phyloP scores from a whole-genome alignment of 345 rosid genomes.

The Geranium brycei region DNA sequence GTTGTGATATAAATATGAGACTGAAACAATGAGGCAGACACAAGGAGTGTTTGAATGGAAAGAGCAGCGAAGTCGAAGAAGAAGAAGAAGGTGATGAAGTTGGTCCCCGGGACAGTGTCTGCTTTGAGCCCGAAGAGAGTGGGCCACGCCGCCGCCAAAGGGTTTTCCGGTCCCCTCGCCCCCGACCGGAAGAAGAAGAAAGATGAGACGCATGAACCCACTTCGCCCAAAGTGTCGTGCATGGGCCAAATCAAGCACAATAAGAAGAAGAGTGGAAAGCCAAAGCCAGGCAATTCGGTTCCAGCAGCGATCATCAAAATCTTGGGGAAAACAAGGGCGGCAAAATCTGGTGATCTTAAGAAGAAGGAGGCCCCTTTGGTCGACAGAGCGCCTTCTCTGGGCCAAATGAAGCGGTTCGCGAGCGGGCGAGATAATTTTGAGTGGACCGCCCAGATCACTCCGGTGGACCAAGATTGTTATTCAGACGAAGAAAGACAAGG shows the following conservation, averaged over 20 bases:
- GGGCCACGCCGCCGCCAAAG: slow-evolving; percentile 13
- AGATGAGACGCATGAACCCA: slow-evolving; percentile 43
- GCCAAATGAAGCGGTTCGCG: slow-evolving; percentile 69
- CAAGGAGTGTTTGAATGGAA: background rate
- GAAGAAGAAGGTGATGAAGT: slow-evolving; percentile 35
- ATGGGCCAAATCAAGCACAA: slow-evolving; percentile 85
- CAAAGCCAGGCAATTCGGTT: no score
- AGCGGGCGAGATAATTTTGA: slow-evolving; percentile 64
- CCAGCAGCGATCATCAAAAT: slow-evolving; percentile 26
- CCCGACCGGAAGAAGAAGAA: slow-evolving; percentile 29
- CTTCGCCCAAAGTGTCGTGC: slow-evolving; percentile 83
- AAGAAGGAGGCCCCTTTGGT: background rate
- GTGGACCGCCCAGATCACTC: slow-evolving; percentile 54
- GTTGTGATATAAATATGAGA: no score
- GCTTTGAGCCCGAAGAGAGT: slow-evolving; percentile 52
- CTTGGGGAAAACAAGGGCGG: slow-evolving; percentile 16
- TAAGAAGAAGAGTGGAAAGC: slow-evolving; percentile 18
- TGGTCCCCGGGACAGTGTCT: slow-evolving; percentile 48
- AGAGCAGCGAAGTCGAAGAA: slow-evolving; percentile 18
- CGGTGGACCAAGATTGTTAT: slow-evolving; percentile 27
- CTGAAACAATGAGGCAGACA: no score
- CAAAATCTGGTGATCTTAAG: slow-evolving; percentile 14
- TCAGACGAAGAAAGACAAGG: slow-evolving; percentile 57
- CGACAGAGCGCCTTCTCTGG: slow-evolving; percentile 37
- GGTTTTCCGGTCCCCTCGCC: slow-evolving; percentile 47